Percentiles rank a stretch among this genome's conserved stretches.
Conservation (phyloP, 331 rosid genomes). For the Quercus tomentella region DNA sequence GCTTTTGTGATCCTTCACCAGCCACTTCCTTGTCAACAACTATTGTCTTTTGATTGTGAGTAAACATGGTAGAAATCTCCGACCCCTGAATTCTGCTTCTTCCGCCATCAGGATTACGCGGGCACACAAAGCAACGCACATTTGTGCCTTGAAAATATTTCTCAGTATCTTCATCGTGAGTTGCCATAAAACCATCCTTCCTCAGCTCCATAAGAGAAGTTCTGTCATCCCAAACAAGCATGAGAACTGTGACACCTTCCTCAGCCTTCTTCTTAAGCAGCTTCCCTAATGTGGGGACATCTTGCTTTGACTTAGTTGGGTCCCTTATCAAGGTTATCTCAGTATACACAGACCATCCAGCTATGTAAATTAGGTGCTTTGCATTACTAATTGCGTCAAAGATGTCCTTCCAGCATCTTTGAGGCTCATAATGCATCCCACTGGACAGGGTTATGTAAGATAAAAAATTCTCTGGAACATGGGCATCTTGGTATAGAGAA, state of each 20-base stretch:
- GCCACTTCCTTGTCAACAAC: slow-evolving; percentile 43
- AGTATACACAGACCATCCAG: slow-evolving; percentile 76
- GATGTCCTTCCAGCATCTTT: slow-evolving; percentile 80
- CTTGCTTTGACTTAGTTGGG: slow-evolving; percentile 6
- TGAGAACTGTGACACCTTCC: slow-evolving; percentile 60
- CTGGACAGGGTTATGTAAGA: slow-evolving; percentile 8
- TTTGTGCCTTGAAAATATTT: slow-evolving; percentile 47
- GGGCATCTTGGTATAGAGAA: slow-evolving; percentile 84
- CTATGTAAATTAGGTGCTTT: slow-evolving; percentile 56
- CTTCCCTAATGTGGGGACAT: slow-evolving; percentile 45
- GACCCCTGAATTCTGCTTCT: slow-evolving; percentile 56
- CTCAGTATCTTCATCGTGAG: slow-evolving; percentile 65
- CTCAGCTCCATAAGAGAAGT: slow-evolving; percentile 38
- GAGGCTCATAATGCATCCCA: slow-evolving; percentile 18
- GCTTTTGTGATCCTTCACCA: slow-evolving; percentile 12
- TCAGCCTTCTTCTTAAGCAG: slow-evolving; percentile 64
- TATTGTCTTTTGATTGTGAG: slow-evolving; percentile 77
- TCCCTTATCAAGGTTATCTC: slow-evolving; percentile 54
- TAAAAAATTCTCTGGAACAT: slow-evolving; percentile 21
- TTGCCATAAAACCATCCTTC: slow-evolving; percentile 72
- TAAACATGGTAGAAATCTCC: slow-evolving; percentile 58
- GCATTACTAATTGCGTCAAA: slow-evolving; percentile 55
- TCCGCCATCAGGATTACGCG: slow-evolving; percentile 64
- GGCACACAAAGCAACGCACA: slow-evolving; percentile 63
- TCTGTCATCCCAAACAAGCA: slow-evolving; percentile 85